Base-by-base conservation (phyloP, 1,139 yeast genomes). In the Pichiaceae sp. region DNA sequence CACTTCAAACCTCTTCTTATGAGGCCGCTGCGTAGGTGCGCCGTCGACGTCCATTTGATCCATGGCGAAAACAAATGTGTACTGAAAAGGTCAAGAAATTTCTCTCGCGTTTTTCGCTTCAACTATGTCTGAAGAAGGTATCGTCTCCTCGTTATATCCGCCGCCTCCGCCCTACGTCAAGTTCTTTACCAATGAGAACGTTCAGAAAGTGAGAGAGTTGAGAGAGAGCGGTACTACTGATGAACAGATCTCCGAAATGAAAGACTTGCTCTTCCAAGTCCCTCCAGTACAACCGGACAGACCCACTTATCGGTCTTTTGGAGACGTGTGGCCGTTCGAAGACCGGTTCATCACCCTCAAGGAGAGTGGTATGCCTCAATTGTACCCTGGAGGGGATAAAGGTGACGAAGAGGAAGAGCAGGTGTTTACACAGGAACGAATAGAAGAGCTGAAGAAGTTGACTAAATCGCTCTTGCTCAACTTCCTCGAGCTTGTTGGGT, bases 1-100 rank as follows among this genome's bases (percentile, higher is more conserved):
- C 35, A 81, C 78, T 51, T 80, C 86, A 48, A 80, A 79, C 48
- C 79, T 66, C 56, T 72, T 75, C 62, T 68, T 67, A 33, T 39
- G 29, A 26, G 35, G 29, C 29, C 28, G 17, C 17, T 25, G 30
- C 23, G 17, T 15, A 20, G 28, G 32, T 14, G 32, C 8, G 30
- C 37, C 27, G 4, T 40, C 44, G 26, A 44, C 36, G 21, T 45
- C 49, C 49, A 45, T 45, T 3, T 39, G 28, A 25, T 12, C 16
- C 7, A 14, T 9, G 14, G 28, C 15, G 28, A 25, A 14, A 14
- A 25, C 15, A 25, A 25, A 25, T 9, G 8, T 9, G 29, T 9
- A n/a, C 8, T 15, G 12, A 14, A 26, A 14, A 12, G n/a, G 16
- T n/a, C n/a, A 6, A 14, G n/a, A 26, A 7, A 21, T 11, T 7